Conservation (phyloP, 2,329 filamentous ascomycete genomes). For the Furcasterigmium sp. region DNA sequence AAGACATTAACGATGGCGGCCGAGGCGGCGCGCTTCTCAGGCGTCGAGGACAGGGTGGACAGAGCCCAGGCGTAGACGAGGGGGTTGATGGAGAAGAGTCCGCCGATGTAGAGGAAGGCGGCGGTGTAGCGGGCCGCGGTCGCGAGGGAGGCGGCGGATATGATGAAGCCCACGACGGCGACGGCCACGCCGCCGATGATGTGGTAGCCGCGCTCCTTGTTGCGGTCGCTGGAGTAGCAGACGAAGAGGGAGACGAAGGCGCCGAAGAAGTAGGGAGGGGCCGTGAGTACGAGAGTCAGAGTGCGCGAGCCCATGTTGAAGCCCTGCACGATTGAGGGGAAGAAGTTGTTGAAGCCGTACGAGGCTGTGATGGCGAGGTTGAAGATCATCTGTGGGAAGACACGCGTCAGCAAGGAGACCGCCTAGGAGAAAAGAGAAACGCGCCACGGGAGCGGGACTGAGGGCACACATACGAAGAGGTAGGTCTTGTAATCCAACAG, state of each 20-base stretch:
- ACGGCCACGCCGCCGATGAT: conserved; percentile 33
- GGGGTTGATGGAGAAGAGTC: conserved; percentile 6
- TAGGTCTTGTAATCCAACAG: conserved; percentile 4
- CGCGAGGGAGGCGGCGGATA: conserved; percentile 4
- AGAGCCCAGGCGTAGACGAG: conserved; percentile 63
- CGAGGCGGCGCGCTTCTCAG: conserved; percentile 62
- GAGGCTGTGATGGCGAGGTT: conserved; percentile 12
- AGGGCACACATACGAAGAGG: no score
- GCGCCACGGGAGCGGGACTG: background rate
- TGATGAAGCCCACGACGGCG: conserved; percentile 21
- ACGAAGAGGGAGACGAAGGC: conserved; percentile 51
- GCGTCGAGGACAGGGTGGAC: conserved; percentile 69
- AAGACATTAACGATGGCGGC: conserved; percentile 50
- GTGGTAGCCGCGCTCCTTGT: conserved; percentile 55
- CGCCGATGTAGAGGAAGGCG: conserved; percentile 10
- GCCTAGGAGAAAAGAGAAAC: background rate
- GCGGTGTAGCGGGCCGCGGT: conserved; percentile 7
- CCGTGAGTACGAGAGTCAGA: conserved; percentile 47
- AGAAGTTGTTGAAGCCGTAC: conserved; percentile 28
- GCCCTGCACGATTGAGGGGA: conserved; percentile 48
- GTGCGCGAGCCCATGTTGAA: conserved; percentile 45
- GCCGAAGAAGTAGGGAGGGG: conserved; percentile 49
- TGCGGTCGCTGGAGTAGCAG: conserved; percentile 56
- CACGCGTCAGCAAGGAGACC: background rate
- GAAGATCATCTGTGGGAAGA: background rate